Percentiles rank a stretch among this genome's conserved stretches.
Conservation (phyloP, 2,329 filamentous ascomycete genomes). For the Colletotrichum higginsianum region DNA sequence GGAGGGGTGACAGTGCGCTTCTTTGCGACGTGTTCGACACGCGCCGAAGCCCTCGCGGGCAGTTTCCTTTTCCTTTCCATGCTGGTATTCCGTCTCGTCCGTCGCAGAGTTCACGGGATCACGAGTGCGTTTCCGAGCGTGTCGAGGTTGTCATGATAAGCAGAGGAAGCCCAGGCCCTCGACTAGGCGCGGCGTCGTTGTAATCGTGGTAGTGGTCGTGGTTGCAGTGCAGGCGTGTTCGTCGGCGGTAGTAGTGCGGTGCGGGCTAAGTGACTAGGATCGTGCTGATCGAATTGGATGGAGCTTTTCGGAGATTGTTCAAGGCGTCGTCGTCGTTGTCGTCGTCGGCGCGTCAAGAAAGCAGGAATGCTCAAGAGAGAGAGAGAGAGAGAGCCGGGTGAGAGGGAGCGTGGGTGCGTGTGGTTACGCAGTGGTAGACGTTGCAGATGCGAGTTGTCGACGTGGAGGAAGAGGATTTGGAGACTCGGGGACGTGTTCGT, state of each 20-base stretch:
- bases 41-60: constrained; percentile 73
- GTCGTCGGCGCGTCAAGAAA: not conserved
- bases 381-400: not conserved
- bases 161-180: constrained; percentile 30
- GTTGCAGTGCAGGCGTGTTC: not conserved
- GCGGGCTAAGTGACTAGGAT: not conserved
- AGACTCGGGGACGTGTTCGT: constrained; percentile 35
- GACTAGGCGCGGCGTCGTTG: constrained; percentile 26
- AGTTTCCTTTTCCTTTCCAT: constrained; percentile 79
- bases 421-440: constrained; percentile 4
- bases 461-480: constrained; percentile 32
- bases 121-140: constrained; percentile 34
- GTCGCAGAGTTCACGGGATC: constrained; percentile 36
- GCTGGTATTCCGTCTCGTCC: constrained; percentile 26
- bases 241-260: not conserved
- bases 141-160: constrained; percentile 40
- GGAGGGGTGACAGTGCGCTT: constrained; percentile 71
- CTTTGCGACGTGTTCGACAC: constrained; percentile 72
- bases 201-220: not conserved
- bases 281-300: not conserved
- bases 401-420: not conserved
- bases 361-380: not conserved
- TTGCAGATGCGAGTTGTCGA: constrained; percentile 10
- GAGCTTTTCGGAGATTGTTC: not conserved
- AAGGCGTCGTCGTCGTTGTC: not conserved